A percentile compares a stretch with the other conserved stretches of the same genome.
Conservation (phyloP, 305 asterid species). For the Fraxinus sp. region DNA sequence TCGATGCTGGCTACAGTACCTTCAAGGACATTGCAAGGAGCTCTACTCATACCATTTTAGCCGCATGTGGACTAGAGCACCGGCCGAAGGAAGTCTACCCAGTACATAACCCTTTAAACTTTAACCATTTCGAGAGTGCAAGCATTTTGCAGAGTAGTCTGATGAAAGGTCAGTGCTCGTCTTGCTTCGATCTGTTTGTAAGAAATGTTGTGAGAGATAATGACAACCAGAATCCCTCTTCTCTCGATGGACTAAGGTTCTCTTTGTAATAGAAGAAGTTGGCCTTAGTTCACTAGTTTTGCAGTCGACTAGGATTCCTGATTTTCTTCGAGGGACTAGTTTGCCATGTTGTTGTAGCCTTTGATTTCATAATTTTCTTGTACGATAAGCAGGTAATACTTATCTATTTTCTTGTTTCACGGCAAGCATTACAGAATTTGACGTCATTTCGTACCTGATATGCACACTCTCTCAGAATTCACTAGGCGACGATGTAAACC, state of each 20-base stretch:
- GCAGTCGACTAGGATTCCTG: not conserved
- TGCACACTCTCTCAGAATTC: not conserved
- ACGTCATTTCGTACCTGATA: not conserved
- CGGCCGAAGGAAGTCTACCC: conserved; percentile 29
- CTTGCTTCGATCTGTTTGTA: conserved; percentile 43
- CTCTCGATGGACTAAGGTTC: conserved; percentile 20
- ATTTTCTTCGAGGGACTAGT: not conserved
- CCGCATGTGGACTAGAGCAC: conserved; percentile 45
- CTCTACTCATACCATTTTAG: conserved; percentile 57
- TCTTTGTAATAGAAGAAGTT: not conserved
- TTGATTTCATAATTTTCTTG: not conserved
- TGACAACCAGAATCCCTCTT: conserved; percentile 20
- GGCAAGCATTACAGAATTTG: not conserved
- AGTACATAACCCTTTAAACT: conserved; percentile 25
- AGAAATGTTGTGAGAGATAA: conserved; percentile 36
- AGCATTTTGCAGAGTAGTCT: conserved; percentile 14
- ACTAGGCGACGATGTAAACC: not conserved
- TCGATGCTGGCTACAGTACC: conserved; percentile 27
- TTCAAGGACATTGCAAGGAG: conserved; percentile 63
- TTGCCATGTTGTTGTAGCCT: not conserved
- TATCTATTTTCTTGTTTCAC: not conserved
- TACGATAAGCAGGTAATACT: not conserved
- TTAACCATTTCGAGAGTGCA: conserved; percentile 28
- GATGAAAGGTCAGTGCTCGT: conserved; percentile 33
- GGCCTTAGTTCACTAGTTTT: not conserved